Evolutionary conservation across 140 eudicot genomes (phyloP).

Genomic region (Senecio squalidus): DNA sequence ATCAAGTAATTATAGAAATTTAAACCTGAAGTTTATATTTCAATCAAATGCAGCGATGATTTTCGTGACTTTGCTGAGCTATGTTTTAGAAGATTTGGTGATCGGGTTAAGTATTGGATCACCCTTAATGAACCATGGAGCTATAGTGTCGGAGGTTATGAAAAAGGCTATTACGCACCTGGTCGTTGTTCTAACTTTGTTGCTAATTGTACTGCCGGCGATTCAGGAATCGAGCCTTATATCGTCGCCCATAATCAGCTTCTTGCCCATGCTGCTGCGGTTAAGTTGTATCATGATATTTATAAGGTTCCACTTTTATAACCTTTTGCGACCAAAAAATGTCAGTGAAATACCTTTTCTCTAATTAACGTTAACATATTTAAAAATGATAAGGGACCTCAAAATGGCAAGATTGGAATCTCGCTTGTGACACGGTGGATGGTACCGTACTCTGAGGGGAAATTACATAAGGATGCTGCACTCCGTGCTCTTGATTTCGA

Average conservation of each 20-base stretch:
- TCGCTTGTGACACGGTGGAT: slow-evolving; percentile 51
- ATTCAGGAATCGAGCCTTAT: slow-evolving; percentile 59
- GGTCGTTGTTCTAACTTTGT: slow-evolving; percentile 50
- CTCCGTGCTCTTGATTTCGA: slow-evolving; percentile 50
- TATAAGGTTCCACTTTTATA: slow-evolving; percentile 26
- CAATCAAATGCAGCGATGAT: slow-evolving; percentile 56
- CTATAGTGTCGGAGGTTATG: slow-evolving; percentile 34
- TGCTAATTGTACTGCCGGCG: slow-evolving; percentile 39
- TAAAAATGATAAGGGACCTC: slow-evolving; percentile 30
- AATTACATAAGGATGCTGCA: slow-evolving; percentile 33
- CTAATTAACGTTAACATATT: neutral
- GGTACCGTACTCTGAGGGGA: slow-evolving; percentile 40
- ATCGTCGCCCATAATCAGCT: slow-evolving; percentile 46
- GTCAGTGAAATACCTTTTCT: neutral
- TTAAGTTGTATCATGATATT: slow-evolving; percentile 26
- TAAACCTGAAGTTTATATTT: neutral
- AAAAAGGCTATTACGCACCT: slow-evolving; percentile 44
- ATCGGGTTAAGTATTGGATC: slow-evolving; percentile 57
- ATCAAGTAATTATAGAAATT: neutral
- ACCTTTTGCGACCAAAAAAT: neutral
- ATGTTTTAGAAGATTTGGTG: slow-evolving; percentile 53
- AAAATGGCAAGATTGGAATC: slow-evolving; percentile 56
- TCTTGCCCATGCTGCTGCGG: slow-evolving; percentile 52
- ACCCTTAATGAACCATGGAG: slow-evolving; percentile 58
- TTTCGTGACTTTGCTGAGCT: slow-evolving; percentile 46